A percentile compares a stretch with the other conserved stretches of the same genome.
These are phyloP conservation scores for Prunus mira DNA, from an alignment of 306 rosid species.

Conservation along the genomic window DNA sequence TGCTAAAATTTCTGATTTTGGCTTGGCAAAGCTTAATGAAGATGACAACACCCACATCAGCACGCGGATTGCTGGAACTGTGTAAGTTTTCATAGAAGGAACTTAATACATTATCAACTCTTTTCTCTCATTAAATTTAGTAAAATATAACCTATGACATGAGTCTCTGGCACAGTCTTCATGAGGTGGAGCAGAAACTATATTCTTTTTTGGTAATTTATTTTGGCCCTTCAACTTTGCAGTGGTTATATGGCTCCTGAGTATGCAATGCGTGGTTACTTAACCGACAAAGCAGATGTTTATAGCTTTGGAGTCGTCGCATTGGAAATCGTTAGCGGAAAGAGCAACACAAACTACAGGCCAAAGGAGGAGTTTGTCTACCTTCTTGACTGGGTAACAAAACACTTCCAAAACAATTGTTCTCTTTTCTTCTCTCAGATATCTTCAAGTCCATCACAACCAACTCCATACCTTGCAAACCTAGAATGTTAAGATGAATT, in stretches of 20 bases:
- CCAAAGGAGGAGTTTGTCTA: conserved; percentile 84
- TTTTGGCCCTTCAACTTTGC: conserved; percentile 17
- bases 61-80: conserved; percentile 94
- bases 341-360: conserved; percentile 86
- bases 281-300: conserved; percentile 80
- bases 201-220: neutral
- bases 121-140: neutral
- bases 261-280: conserved; percentile 93
- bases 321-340: conserved; percentile 80
- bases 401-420: neutral
- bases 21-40: conserved; percentile 90
- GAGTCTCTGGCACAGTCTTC: too few species aligned
- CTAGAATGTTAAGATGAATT: neutral
- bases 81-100: conserved; percentile 51
- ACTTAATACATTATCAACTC: neutral
- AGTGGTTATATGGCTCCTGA: conserved; percentile 99
- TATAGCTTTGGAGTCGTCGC: conserved; percentile 96
- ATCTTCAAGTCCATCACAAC: neutral
- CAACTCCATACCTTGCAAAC: neutral
- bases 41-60: conserved; percentile 85
- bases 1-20: conserved; percentile 93
- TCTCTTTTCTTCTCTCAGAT: conserved; percentile 9
- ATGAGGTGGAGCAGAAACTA: neutral
- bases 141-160: too few species aligned
- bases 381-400: conserved; percentile 93